phyloP scores from a whole-genome alignment of 768 basidiomycete species.

The Hysterangium stoloniferum region DNA sequence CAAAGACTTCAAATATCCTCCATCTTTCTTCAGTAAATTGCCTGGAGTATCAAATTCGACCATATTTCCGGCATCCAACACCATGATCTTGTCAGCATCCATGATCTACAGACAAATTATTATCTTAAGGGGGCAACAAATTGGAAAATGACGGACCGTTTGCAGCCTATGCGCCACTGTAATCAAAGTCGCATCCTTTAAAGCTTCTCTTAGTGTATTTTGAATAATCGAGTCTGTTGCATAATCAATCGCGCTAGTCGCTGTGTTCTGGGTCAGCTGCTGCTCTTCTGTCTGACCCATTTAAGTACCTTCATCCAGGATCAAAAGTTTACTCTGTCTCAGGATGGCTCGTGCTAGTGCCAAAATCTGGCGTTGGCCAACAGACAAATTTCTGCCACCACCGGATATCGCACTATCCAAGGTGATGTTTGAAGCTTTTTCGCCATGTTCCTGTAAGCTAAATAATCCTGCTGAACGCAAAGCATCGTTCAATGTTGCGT shows the following conservation, averaged over 20 bases:
- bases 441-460: slow-evolving; percentile 20
- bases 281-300: slow-evolving; percentile 2
- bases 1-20: slow-evolving; percentile 43
- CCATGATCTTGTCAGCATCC: slow-evolving; percentile 49
- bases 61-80: slow-evolving; percentile 19
- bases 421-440: slow-evolving; percentile 13
- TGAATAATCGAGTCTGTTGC: slow-evolving; percentile 41
- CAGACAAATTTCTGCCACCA: slow-evolving; percentile 5
- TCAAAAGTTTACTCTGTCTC: slow-evolving; percentile 16
- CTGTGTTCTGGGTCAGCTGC: too few relatives aligned
- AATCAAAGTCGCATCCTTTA: slow-evolving; percentile 35
- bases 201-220: slow-evolving; percentile 31
- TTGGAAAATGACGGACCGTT: slow-evolving; percentile 11
- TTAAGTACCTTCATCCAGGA: slow-evolving; percentile 34
- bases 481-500: slow-evolving; percentile 14
- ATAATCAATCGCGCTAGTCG: slow-evolving; percentile 47
- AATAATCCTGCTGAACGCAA: slow-evolving; percentile 8
- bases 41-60: slow-evolving; percentile 47
- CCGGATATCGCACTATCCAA: slow-evolving; percentile 16
- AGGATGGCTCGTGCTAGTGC: slow-evolving; percentile 30
- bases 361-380: slow-evolving; percentile 35
- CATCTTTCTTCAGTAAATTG: slow-evolving; percentile 42
- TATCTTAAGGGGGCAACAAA: not conserved
- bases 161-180: slow-evolving; percentile 40
- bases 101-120: slow-evolving; percentile 34